Evolutionary conservation across 352 stramenopile species (phyloP), one percentile per base, ranked within the genome.

Genomic region (Phytopythium kandeliae): DNA sequence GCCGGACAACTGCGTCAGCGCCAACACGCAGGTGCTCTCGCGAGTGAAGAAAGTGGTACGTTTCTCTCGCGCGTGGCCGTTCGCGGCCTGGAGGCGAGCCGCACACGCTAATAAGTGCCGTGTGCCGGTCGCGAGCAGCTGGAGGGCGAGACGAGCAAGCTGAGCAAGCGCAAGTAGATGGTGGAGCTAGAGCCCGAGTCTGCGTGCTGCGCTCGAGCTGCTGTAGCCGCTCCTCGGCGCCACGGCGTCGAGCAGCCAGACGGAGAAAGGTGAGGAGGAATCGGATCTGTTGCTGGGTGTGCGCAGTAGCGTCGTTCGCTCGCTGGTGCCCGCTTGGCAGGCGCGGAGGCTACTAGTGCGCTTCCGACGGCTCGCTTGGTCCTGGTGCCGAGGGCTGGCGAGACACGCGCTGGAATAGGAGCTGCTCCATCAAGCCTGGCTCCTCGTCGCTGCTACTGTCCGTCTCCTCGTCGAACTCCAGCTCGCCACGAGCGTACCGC

Each of bases 11-110:
- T 95, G 85, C 58, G 63, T 83, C 28, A 89, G 80, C 54, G 57
- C 63, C 28, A 90, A 95, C 54, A 60, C 67, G 8, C 74, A 85
- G 38, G 82, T 87, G 56, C 69, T 95, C 24, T 78, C 64, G 28
- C 80, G 85, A 25, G 74, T 93, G 21, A 90, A 90, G 65, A 93
- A 90, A 82, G 80, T 95, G 72, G 78, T 92, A 42, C 51, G 77
- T 74, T 4, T 12, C 4, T 38, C 2, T 12, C n/a, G n/a, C n/a
- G n/a, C n/a, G n/a, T n/a, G n/a, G n/a, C n/a, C n/a, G n/a, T n/a
- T n/a, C n/a, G n/a, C n/a, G n/a, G n/a, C n/a, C n/a, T n/a, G n/a
- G n/a, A n/a, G n/a, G n/a, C n/a, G n/a, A n/a, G n/a, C n/a, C n/a
- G n/a, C n/a, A 19, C 9, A 21, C 59, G 25, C 21, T 45, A 16